Evolutionary conservation across 305 asterid species (phyloP).

Genomic region (Plantago rigida): DNA sequence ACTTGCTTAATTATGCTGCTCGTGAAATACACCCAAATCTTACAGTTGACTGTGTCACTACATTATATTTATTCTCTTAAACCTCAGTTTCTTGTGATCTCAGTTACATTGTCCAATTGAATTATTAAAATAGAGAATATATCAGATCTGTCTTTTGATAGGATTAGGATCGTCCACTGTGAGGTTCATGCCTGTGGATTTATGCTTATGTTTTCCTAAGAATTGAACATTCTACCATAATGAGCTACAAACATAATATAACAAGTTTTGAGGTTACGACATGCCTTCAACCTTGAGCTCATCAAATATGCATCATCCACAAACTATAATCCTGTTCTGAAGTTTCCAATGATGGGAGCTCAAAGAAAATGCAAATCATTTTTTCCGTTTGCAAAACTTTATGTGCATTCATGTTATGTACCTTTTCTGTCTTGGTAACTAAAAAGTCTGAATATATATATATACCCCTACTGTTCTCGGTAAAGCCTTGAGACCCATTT

Average conservation of each 20-base stretch:
- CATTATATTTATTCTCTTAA: background rate
- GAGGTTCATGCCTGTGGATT: background rate
- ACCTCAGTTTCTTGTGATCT: constrained; percentile 1
- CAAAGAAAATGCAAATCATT: too few relatives aligned
- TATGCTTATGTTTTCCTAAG: background rate
- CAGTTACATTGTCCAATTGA: background rate
- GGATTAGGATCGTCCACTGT: background rate
- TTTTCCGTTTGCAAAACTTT: too few relatives aligned
- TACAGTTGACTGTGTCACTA: background rate
- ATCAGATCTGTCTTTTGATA: background rate
- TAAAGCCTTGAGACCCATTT: too few relatives aligned
- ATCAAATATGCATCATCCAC: background rate
- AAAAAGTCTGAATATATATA: too few relatives aligned
- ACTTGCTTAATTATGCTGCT: background rate
- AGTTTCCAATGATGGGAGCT: too few relatives aligned
- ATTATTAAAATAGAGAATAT: constrained; percentile 6
- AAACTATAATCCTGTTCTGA: too few relatives aligned
- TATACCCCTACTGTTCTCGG: too few relatives aligned
- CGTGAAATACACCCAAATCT: background rate
- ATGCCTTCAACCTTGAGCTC: background rate
- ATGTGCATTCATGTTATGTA: too few relatives aligned
- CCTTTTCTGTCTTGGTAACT: too few relatives aligned
- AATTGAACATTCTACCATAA: constrained; percentile 10
- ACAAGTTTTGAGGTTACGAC: background rate
- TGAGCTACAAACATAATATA: background rate